These are phyloP conservation scores for Brettanomyces anomalus DNA, from an alignment of 805 yeast species.

Conservation along the genomic window DNA sequence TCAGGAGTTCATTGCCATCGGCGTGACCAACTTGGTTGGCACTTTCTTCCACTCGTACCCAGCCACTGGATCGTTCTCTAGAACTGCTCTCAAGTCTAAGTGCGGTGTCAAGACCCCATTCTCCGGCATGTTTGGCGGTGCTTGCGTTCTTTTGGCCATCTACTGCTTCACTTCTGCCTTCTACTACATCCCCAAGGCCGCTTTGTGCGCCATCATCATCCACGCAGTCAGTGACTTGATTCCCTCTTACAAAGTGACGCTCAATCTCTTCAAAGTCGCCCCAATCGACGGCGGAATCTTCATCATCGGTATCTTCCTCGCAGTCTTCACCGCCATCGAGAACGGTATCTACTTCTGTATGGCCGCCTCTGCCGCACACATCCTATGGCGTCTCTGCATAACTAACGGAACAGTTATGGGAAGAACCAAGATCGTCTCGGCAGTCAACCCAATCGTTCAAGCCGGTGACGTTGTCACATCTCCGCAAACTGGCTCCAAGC, in stretches of 20 bases:
- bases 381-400: constrained; percentile 67
- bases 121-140: constrained; percentile 87
- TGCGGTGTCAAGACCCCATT: constrained; percentile 94
- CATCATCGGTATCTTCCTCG: constrained; percentile 59
- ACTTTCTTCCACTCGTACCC: constrained; percentile 92
- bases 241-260: constrained; percentile 58
- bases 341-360: constrained; percentile 87
- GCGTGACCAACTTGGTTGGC: constrained; percentile 83
- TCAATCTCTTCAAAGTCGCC: constrained; percentile 59
- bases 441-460: constrained; percentile 47
- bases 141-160: constrained; percentile 77
- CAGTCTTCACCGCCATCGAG: constrained; percentile 75
- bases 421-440: constrained; percentile 60
- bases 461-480: constrained; percentile 7
- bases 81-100: constrained; percentile 89
- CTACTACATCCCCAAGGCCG: constrained; percentile 85
- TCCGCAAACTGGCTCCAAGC: not conserved
- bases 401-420: constrained; percentile 84
- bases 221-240: constrained; percentile 88
- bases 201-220: constrained; percentile 78
- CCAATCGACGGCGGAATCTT: constrained; percentile 74
- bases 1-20: constrained; percentile 91
- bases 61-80: constrained; percentile 90
- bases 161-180: constrained; percentile 79
- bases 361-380: constrained; percentile 68